Evolutionary conservation across 169 alveolate species (phyloP), one percentile per base, ranked within the genome.

Genomic region (Babesia caballi): DNA sequence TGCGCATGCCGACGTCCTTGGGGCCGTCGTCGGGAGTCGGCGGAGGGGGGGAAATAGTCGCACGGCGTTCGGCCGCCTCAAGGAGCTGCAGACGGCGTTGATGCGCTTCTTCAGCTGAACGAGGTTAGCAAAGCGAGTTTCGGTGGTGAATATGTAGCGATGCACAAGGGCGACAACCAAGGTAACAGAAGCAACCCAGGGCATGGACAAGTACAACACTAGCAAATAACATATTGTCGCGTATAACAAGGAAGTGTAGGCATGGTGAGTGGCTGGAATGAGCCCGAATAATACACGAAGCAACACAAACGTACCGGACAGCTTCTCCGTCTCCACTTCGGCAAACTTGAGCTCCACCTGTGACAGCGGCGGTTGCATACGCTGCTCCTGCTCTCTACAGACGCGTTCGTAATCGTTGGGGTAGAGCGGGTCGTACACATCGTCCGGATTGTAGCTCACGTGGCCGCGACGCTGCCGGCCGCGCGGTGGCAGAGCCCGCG

Each of bases 1-100:
- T 83, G 38, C 93, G 81, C 41, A 93, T 71, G 9, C 94, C 96
- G 36, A 92, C 80, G 56, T 85, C 89, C 78, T 92, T 91, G 65
- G 85, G 76, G 40, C 53, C 73, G 17, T 73, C 77, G 47, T 66
- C 56, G 56, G 46, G 32, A 36, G 47, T 25, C 15, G 46, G 32
- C 17, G 44, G 44, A 12, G 44, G 44, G 8, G 60, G 9, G 9
- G 32, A 11, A 15, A 36, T 7, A 17, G 23, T 28, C n/a, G 42
- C 40, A 19, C 27, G 35, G 17, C 36, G 27, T 1, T 63, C 73
- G 5, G 30, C 51, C 28, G n/a, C 58, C 6, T 63, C 73, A 17
- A 63, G 60, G 12, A 63, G 30, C 49, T 25, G 19, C 51, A 63
- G 35, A 35, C 73, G 73, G 0, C 73, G 73, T n/a, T 23, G 50